Evolutionary conservation across 495 filamentous ascomycete species (phyloP).

Genomic region (Tuber calosporum): DNA sequence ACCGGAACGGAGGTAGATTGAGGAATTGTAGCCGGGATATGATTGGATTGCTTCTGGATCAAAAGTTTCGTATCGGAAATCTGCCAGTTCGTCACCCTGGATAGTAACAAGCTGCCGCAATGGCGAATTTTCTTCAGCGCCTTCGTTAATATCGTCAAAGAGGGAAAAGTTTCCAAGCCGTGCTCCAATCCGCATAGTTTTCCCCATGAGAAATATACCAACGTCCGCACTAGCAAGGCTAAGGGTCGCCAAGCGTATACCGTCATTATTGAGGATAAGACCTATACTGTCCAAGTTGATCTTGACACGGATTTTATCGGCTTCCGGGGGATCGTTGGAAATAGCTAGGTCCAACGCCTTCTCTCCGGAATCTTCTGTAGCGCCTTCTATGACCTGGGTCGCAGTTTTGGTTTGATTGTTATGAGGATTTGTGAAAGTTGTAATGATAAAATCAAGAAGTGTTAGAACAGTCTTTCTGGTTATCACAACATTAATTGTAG

Average conservation of each 20-base stretch:
- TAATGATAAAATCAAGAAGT: constrained; percentile 88
- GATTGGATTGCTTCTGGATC: constrained; percentile 58
- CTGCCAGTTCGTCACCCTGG: constrained; percentile 90
- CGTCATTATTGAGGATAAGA: constrained; percentile 96
- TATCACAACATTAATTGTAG: constrained; percentile 91
- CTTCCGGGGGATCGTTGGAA: constrained; percentile 35
- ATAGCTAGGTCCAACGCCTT: constrained; percentile 33
- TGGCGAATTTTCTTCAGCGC: constrained; percentile 68
- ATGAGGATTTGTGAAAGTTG: constrained; percentile 79
- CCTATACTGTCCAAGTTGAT: constrained; percentile 86
- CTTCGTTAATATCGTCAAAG: constrained; percentile 90
- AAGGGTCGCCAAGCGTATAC: constrained; percentile 84
- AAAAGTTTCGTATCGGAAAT: constrained; percentile 95
- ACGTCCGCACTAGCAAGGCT: constrained; percentile 87
- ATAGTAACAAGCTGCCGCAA: constrained; percentile 86
- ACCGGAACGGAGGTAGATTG: constrained; percentile 77
- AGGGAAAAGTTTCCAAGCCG: constrained; percentile 79
- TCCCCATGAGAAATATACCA: constrained; percentile 77
- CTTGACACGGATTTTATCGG: constrained; percentile 72
- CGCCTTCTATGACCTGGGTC: constrained; percentile 38
- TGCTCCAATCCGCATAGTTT: constrained; percentile 75
- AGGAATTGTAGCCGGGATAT: constrained; percentile 94
- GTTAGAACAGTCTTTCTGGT: constrained; percentile 89
- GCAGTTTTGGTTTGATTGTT: constrained; percentile 42
- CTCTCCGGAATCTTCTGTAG: constrained; percentile 45